phyloP scores from a whole-genome alignment of 2,329 filamentous ascomycete genomes.

The Fusarium setosum region DNA sequence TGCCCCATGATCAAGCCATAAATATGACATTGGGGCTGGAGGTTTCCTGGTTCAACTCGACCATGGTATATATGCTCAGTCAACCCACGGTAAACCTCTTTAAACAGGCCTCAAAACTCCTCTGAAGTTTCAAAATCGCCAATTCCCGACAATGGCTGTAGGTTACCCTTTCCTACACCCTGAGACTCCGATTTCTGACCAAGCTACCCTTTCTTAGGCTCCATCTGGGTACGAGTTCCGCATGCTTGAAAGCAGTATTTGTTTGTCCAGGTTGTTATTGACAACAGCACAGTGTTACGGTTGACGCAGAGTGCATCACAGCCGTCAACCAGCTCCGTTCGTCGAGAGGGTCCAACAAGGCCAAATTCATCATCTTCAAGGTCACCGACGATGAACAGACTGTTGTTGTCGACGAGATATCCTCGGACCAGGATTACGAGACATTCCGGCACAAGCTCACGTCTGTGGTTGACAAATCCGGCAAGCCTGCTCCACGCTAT shows the following conservation, averaged over 20 bases:
- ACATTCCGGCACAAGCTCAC: conserved; percentile 29
- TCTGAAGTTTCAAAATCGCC: too few relatives aligned
- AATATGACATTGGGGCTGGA: neutral
- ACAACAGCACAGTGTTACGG: conserved; percentile 10
- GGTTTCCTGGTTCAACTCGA: too few relatives aligned
- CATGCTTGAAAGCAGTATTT: too few relatives aligned
- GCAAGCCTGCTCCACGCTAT: conserved; percentile 25
- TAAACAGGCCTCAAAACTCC: too few relatives aligned
- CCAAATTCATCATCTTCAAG: conserved; percentile 31
- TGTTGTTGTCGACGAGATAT: conserved; percentile 25
- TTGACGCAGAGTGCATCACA: conserved; percentile 25
- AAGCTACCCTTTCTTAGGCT: too few relatives aligned
- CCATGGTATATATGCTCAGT: too few relatives aligned
- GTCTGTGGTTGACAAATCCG: conserved; percentile 7
- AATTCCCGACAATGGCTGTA: too few relatives aligned
- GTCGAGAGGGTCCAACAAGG: conserved; percentile 12
- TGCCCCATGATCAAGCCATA: neutral
- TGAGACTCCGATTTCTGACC: too few relatives aligned
- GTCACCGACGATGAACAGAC: conserved; percentile 23
- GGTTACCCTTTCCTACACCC: too few relatives aligned
- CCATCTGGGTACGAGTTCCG: conserved; percentile 12
- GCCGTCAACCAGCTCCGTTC: conserved; percentile 18
- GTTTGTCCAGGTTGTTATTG: neutral
- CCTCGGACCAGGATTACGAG: conserved; percentile 17
- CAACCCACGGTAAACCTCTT: too few relatives aligned